These are phyloP conservation scores for Cystobasidiaceae sp. DNA, from an alignment of 1,284 basidiomycete genomes.

Conservation along the genomic window DNA sequence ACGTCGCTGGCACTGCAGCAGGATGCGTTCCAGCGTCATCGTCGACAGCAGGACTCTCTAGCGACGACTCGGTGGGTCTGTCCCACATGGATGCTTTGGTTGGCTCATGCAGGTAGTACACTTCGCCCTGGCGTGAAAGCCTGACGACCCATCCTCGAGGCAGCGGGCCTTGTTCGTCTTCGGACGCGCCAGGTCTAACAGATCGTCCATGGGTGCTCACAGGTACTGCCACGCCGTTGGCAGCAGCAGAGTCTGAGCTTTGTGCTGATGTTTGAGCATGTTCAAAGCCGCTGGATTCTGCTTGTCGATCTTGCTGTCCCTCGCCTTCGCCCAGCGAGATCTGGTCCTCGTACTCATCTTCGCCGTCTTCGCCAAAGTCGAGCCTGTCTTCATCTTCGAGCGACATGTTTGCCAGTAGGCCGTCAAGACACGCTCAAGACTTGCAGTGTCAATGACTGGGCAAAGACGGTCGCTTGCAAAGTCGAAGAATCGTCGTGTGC, in stretches of 20 bases:
- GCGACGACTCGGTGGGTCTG: conserved; percentile 9
- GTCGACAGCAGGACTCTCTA: too few relatives aligned
- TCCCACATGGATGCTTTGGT: conserved; percentile 13
- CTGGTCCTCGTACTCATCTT: conserved; percentile 21
- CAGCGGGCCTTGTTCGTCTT: not conserved
- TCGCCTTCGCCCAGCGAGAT: conserved; percentile 23
- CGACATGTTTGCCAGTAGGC: conserved; percentile 7
- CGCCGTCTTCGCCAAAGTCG: conserved; percentile 31
- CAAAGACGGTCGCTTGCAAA: too few relatives aligned
- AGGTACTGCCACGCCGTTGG: not conserved
- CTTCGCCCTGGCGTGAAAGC: conserved; percentile 17
- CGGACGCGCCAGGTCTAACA: too few relatives aligned
- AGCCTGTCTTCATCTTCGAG: conserved; percentile 27
- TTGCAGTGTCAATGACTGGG: too few relatives aligned
- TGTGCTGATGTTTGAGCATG: not conserved
- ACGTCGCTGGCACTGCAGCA: too few relatives aligned
- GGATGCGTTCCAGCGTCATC: too few relatives aligned
- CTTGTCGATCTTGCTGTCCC: not conserved
- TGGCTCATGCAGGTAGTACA: conserved; percentile 22
- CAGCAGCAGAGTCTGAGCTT: not conserved
- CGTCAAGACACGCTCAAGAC: too few relatives aligned
- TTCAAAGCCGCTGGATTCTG: not conserved
- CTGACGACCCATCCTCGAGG: conserved; percentile 15
- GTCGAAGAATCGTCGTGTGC: too few relatives aligned
- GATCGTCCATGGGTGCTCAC: not conserved